phyloP scores from a whole-genome alignment of 2,329 filamentous ascomycete genomes.

The Rhytidhysteron rufulum region DNA sequence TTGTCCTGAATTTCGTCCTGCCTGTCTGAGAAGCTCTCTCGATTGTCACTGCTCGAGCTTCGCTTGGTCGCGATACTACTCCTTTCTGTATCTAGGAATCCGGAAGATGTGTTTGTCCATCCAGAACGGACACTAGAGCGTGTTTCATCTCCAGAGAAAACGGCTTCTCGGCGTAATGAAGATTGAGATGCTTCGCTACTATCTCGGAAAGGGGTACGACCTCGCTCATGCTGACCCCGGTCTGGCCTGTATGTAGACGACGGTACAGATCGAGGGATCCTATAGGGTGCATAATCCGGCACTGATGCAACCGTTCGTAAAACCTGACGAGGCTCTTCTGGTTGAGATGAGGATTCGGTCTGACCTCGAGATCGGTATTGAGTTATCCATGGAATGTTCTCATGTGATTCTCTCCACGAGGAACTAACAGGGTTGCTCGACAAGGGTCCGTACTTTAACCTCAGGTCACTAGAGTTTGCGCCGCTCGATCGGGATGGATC shows the following conservation, averaged over 20 bases:
- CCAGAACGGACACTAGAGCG: constrained; percentile 59
- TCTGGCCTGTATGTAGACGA: constrained; percentile 35
- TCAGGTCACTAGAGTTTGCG: constrained; percentile 21
- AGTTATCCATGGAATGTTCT: constrained; percentile 16
- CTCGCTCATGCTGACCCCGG: constrained; percentile 14
- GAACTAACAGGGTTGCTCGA: constrained; percentile 29
- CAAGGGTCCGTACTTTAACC: constrained; percentile 26
- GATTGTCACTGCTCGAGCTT: constrained; percentile 67
- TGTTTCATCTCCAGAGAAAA: constrained; percentile 37
- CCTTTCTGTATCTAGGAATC: constrained; percentile 64
- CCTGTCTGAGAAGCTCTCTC: constrained; percentile 43
- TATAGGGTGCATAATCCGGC: constrained; percentile 30
- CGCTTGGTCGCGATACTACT: constrained; percentile 78
- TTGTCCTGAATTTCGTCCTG: constrained; percentile 9
- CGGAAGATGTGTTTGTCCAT: constrained; percentile 56
- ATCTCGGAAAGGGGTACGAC: constrained; percentile 6
- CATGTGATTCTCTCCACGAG: constrained; percentile 19
- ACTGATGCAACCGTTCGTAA: constrained; percentile 35
- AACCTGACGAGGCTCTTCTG: constrained; percentile 14
- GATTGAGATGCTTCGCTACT: constrained; percentile 22
- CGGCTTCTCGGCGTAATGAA: constrained; percentile 31
- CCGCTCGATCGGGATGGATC: constrained; percentile 20
- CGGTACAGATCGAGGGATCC: constrained; percentile 24
- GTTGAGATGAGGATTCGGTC: constrained; percentile 28
- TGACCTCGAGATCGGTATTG: constrained; percentile 26